phyloP scores from a whole-genome alignment of 2,329 filamentous ascomycete species.

The Hymenoscyphus repandus region DNA sequence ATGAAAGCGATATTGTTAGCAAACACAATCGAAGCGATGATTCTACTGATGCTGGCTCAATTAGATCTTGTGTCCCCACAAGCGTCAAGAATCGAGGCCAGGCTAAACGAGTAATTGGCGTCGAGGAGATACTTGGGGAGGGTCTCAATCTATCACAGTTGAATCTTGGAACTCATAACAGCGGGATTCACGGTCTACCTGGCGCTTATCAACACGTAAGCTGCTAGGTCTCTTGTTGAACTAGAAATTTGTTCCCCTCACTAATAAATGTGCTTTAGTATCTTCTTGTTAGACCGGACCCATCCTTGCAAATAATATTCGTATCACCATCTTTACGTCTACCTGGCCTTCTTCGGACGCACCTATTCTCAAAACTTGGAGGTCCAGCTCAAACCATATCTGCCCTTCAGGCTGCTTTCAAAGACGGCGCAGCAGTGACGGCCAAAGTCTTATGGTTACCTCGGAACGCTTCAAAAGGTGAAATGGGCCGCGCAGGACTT shows the following conservation, averaged over 20 bases:
- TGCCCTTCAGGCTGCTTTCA: constrained; percentile 51
- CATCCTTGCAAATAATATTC: constrained; percentile 61
- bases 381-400: constrained; percentile 42
- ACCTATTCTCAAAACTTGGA: constrained; percentile 48
- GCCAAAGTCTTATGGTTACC: constrained; percentile 67
- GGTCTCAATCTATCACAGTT: constrained; percentile 11
- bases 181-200: constrained; percentile 28
- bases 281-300: constrained; percentile 58
- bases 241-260: neutral
- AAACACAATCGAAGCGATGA: constrained; percentile 49
- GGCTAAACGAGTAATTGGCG: constrained; percentile 14
- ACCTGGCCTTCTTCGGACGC: constrained; percentile 58
- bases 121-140: constrained; percentile 9
- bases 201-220: constrained; percentile 40
- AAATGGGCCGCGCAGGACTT: constrained; percentile 41
- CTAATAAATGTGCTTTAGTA: constrained; percentile 33
- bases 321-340: constrained; percentile 61
- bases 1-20: constrained; percentile 58
- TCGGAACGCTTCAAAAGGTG: constrained; percentile 25
- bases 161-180: constrained; percentile 9
- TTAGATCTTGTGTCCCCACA: constrained; percentile 11
- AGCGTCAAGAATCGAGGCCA: constrained; percentile 13
- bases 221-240: neutral
- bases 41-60: constrained; percentile 11
- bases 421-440: constrained; percentile 63